These are phyloP conservation scores for Filobasidium floriforme DNA, from an alignment of 768 basidiomycete genomes.

Conservation along the genomic window DNA sequence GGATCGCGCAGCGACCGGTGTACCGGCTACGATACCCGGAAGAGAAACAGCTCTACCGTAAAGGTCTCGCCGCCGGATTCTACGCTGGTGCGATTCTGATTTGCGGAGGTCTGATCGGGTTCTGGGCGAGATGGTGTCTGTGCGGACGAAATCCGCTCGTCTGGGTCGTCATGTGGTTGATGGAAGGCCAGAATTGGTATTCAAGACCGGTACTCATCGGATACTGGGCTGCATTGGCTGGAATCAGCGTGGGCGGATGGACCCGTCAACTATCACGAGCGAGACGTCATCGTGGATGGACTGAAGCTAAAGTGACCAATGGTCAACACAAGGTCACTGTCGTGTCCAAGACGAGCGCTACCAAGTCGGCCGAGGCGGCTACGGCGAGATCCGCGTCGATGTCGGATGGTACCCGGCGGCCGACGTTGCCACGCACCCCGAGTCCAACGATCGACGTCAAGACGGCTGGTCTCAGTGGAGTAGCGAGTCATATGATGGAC, in stretches of 20 bases:
- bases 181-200: constrained; percentile 71
- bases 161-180: constrained; percentile 69
- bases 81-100: constrained; percentile 68
- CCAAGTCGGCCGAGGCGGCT: constrained; percentile 2
- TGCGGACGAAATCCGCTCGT: constrained; percentile 73
- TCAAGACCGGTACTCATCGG: constrained; percentile 65
- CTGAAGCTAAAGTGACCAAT: constrained; percentile 27
- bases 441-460: constrained; percentile 11
- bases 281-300: constrained; percentile 55
- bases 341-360: constrained; percentile 52
- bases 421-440: constrained; percentile 20
- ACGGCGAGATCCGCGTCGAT: constrained; percentile 8
- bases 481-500: constrained; percentile 50
- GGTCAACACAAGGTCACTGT: constrained; percentile 43
- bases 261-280: constrained; percentile 77
- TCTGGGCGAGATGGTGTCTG: constrained; percentile 87
- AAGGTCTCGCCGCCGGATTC: constrained; percentile 75
- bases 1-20: constrained; percentile 78
- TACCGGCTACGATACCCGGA: constrained; percentile 69
- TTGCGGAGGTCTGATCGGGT: constrained; percentile 72
- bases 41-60: constrained; percentile 72
- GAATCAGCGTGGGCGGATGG: constrained; percentile 88
- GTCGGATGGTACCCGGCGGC: background rate
- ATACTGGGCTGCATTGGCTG: constrained; percentile 77
- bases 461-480: constrained; percentile 25